A percentile compares a stretch with the other conserved stretches of the same genome.
Evolutionary conservation across 176 grass and related monocot genomes (phyloP).

Genomic region (Canna indica): DNA sequence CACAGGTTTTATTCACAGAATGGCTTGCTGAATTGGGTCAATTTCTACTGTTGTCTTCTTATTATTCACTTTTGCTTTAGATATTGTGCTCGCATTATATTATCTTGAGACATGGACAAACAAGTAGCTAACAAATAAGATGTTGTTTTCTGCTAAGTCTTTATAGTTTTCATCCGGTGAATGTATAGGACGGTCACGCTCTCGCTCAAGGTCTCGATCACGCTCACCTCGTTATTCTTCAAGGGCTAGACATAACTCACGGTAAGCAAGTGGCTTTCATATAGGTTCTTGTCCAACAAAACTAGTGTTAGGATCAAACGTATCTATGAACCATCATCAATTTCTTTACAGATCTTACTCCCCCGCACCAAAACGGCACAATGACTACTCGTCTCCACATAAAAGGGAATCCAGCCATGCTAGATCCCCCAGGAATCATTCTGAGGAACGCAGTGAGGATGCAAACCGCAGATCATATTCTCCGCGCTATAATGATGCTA

Average conservation of each 20-base stretch:
- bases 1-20: too few species aligned
- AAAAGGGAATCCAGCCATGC: conserved; percentile 29
- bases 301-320: too few species aligned
- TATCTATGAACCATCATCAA: neutral
- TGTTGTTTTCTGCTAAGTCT: neutral
- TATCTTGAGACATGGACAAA: neutral
- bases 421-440: conserved; percentile 32
- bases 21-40: too few species aligned
- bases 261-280: conserved; percentile 32
- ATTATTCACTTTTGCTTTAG: too few species aligned
- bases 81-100: neutral
- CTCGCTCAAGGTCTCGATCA: conserved; percentile 50
- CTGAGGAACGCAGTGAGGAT: conserved; percentile 41
- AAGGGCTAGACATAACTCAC: conserved; percentile 49
- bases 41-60: too few species aligned
- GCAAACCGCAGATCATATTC: conserved; percentile 39
- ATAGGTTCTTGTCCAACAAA: too few species aligned
- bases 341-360: conserved; percentile 52
- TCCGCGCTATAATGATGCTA: conserved; percentile 33
- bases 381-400: conserved; percentile 52
- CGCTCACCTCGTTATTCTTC: conserved; percentile 46
- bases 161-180: neutral
- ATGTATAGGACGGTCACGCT: conserved; percentile 60
- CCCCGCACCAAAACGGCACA: conserved; percentile 51
- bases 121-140: neutral